These are phyloP conservation scores for Debaryomycetaceae sp. DNA, from an alignment of 1,139 yeast species.

Conservation along the genomic window DNA sequence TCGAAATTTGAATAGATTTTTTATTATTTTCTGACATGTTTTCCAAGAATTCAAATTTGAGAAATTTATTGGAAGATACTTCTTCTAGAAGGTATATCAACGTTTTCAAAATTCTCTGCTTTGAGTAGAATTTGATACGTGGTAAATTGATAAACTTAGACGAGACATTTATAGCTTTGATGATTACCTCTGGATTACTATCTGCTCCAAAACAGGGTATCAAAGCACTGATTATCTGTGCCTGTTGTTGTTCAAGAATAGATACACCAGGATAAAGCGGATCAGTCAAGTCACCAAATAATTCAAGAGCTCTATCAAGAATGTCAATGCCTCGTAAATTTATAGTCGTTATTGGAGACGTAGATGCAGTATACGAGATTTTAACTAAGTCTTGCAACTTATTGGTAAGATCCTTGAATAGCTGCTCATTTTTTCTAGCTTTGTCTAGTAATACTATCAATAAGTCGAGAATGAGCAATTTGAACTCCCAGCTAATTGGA, in stretches of 20 bases:
- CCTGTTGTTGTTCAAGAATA: constrained; percentile 87
- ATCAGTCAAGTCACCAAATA: constrained; percentile 62
- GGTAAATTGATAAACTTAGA: constrained; percentile 66
- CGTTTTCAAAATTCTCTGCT: constrained; percentile 63
- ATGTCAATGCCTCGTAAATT: constrained; percentile 66
- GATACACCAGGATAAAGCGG: constrained; percentile 72
- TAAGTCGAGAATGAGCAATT: constrained; percentile 56
- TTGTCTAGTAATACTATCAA: constrained; percentile 48
- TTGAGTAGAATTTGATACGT: constrained; percentile 46
- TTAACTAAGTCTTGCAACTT: constrained; percentile 71
- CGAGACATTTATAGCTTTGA: constrained; percentile 74
- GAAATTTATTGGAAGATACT: constrained; percentile 42
- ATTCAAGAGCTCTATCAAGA: constrained; percentile 39
- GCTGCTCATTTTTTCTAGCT: constrained; percentile 36
- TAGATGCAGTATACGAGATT: constrained; percentile 80
- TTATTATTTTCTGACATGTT: constrained; percentile 52
- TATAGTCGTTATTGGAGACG: constrained; percentile 61
- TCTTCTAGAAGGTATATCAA: constrained; percentile 69
- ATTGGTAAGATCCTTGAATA: constrained; percentile 42
- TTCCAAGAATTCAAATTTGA: constrained; percentile 42
- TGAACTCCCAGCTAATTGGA: constrained; percentile 69
- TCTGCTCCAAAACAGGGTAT: constrained; percentile 83
- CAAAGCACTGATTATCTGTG: constrained; percentile 86
- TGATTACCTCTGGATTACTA: constrained; percentile 70
- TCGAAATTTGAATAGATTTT: constrained; percentile 63